phyloP scores from a whole-genome alignment of 495 filamentous ascomycete species.

The Penicillium paxilli region DNA sequence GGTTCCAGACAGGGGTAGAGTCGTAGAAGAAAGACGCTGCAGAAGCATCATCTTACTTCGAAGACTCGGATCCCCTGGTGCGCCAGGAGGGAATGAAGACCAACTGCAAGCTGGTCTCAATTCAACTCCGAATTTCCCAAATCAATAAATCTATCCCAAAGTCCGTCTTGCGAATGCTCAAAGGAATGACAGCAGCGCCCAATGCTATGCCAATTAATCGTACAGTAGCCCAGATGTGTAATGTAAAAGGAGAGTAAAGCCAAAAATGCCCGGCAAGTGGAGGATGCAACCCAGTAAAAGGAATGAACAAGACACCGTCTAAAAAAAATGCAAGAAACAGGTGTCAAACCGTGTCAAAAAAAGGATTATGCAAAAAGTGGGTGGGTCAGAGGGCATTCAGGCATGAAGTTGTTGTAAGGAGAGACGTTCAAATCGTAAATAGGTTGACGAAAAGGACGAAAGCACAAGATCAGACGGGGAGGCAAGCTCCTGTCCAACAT shows the following conservation, averaged over 20 bases:
- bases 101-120: neutral
- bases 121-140: conserved; percentile 20
- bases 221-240: conserved; percentile 36
- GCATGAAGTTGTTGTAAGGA: conserved; percentile 38
- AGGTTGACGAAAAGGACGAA: conserved; percentile 16
- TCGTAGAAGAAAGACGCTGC: neutral
- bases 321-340: conserved; percentile 27
- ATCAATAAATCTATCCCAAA: conserved; percentile 33
- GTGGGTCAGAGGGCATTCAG: conserved; percentile 35
- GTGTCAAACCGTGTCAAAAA: conserved; percentile 15
- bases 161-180: conserved; percentile 36
- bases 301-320: conserved; percentile 45
- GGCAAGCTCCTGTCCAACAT: neutral
- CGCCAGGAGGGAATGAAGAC: conserved; percentile 9
- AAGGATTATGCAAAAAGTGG: conserved; percentile 23
- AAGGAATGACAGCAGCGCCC: conserved; percentile 51
- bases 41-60: neutral
- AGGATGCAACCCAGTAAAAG: conserved; percentile 36
- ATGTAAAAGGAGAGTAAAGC: conserved; percentile 39
- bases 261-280: conserved; percentile 35
- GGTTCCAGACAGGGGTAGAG: conserved; percentile 8
- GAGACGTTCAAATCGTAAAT: conserved; percentile 42
- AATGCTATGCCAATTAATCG: conserved; percentile 42
- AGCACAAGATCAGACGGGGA: neutral
- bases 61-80: neutral